Evolutionary conservation across 305 asterid genomes (phyloP).

Genomic region (Fraxinus ornus): DNA sequence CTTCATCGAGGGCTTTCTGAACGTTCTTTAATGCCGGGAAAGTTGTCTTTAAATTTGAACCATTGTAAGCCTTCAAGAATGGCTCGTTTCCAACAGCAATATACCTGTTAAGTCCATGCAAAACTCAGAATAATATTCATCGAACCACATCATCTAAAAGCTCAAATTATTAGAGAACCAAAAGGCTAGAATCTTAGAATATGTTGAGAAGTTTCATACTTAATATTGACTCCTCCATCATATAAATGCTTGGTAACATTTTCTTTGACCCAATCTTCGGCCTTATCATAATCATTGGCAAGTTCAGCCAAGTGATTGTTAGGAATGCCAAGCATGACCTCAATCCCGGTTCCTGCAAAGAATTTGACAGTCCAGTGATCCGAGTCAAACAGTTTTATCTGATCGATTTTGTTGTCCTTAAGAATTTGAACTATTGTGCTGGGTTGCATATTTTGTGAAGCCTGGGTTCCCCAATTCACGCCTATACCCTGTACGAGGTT

Average conservation of each 20-base stretch:
- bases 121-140: not conserved
- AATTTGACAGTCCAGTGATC: constrained; percentile 59
- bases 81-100: constrained; percentile 82
- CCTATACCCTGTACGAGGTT: constrained; percentile 47
- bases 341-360: constrained; percentile 67
- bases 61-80: constrained; percentile 56
- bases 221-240: constrained; percentile 61
- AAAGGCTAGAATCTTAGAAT: not conserved
- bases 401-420: constrained; percentile 59
- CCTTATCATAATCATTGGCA: constrained; percentile 42
- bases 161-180: not conserved
- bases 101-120: constrained; percentile 30
- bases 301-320: constrained; percentile 45
- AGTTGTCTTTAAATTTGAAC: constrained; percentile 34
- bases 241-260: constrained; percentile 53
- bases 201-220: constrained; percentile 31
- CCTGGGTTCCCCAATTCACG: constrained; percentile 87
- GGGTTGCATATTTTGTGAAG: constrained; percentile 56
- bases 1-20: constrained; percentile 56
- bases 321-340: constrained; percentile 83
- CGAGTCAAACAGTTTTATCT: constrained; percentile 70
- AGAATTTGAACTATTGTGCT: constrained; percentile 50
- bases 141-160: not conserved
- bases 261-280: constrained; percentile 55
- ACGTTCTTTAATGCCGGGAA: constrained; percentile 65